These are phyloP conservation scores for Lactarius vividus DNA, from an alignment of 768 basidiomycete species.

Conservation along the genomic window DNA sequence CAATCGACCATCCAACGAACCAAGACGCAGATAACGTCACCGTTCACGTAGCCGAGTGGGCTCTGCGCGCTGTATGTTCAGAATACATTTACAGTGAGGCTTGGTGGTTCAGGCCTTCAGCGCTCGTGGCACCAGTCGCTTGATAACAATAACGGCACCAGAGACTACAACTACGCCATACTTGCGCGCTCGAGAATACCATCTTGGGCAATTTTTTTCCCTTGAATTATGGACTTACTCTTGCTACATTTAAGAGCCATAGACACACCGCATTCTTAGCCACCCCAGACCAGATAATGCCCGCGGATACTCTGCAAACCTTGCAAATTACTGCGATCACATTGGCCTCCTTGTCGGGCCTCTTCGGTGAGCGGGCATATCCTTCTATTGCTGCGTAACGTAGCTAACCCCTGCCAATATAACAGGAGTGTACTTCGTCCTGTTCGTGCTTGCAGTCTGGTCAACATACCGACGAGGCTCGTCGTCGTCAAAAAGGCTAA, in stretches of 20 bases:
- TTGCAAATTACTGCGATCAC: constrained; percentile 25
- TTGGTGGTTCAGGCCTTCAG: background rate
- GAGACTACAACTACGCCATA: background rate
- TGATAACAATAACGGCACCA: background rate
- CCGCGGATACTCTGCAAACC: constrained; percentile 17
- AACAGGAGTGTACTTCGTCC: constrained; percentile 29
- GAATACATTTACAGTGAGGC: background rate
- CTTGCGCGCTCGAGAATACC: background rate
- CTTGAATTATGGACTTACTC: background rate
- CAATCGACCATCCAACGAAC: background rate
- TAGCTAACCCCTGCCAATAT: background rate
- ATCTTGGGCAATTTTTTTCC: background rate
- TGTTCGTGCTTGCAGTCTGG: constrained; percentile 31
- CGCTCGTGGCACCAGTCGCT: background rate
- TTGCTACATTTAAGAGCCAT: constrained; percentile 7
- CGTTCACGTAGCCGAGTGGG: background rate
- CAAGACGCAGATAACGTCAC: background rate
- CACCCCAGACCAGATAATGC: background rate
- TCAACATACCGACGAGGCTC: constrained; percentile 19
- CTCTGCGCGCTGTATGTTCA: background rate
- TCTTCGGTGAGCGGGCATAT: constrained; percentile 23
- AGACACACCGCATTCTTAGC: background rate
- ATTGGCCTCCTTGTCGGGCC: constrained; percentile 24
- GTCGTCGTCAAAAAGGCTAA: constrained; percentile 20
- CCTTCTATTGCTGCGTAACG: background rate